These are phyloP conservation scores for Mortierella polycephala DNA, from an alignment of 371 early-diverging fungal genomes.

Conservation along the genomic window DNA sequence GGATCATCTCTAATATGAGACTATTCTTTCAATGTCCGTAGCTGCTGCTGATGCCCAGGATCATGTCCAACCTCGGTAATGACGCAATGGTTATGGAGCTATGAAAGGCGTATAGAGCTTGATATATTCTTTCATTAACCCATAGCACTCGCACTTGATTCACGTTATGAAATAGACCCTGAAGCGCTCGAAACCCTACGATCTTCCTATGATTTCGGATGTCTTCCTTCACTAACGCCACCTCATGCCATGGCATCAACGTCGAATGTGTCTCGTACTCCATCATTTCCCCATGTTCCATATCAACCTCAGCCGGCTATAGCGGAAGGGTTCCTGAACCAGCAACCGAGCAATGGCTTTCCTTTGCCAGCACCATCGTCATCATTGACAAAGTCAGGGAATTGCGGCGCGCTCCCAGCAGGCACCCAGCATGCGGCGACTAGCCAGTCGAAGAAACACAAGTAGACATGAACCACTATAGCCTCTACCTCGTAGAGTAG, in stretches of 20 bases:
- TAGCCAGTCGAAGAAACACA: too few relatives aligned
- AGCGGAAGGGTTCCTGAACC: background rate
- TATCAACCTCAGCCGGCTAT: background rate
- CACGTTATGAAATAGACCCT: constrained; percentile 4
- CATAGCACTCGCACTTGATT: background rate
- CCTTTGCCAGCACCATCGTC: too few relatives aligned
- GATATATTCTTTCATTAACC: background rate
- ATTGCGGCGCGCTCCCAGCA: too few relatives aligned
- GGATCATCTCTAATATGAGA: background rate
- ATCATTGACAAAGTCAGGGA: too few relatives aligned
- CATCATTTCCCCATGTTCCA: background rate
- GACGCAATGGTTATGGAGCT: background rate
- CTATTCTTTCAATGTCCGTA: background rate
- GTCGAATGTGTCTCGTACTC: background rate
- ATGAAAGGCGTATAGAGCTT: background rate
- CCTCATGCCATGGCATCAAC: constrained; percentile 1
- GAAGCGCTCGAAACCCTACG: constrained; percentile 23
- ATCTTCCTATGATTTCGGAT: constrained; percentile 23
- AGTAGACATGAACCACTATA: too few relatives aligned
- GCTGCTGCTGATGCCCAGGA: constrained; percentile 38
- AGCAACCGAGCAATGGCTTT: too few relatives aligned
- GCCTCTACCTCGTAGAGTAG: too few relatives aligned
- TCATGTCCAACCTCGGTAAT: constrained; percentile 32
- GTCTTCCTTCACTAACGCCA: constrained; percentile 10
- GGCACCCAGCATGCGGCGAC: too few relatives aligned